Conservation (phyloP, 2,329 filamentous ascomycete species). For the Graphiopsis chlorocephala region DNA sequence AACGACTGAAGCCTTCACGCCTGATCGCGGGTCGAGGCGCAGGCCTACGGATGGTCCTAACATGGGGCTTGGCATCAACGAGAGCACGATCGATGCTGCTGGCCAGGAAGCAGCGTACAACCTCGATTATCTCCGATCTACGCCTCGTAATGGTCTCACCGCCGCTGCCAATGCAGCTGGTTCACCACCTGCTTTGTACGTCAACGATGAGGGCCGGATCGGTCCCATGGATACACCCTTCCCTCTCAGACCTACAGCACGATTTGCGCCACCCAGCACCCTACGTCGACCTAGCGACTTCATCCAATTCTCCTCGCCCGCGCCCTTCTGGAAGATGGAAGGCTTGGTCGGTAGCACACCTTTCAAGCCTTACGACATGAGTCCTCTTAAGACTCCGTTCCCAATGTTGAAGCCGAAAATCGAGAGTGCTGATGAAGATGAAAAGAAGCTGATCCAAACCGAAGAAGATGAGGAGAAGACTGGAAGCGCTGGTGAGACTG, state of each 20-base stretch:
- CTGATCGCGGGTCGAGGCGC: constrained; percentile 51
- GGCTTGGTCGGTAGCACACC: constrained; percentile 73
- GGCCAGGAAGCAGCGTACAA: constrained; percentile 14
- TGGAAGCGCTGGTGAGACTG: neutral
- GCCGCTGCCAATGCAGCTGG: constrained; percentile 37
- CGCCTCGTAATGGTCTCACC: constrained; percentile 35
- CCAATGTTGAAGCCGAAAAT: constrained; percentile 29
- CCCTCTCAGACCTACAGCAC: constrained; percentile 49
- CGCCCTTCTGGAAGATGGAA: constrained; percentile 85
- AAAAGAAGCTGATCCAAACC: constrained; percentile 24
- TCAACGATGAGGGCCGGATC: constrained; percentile 36
- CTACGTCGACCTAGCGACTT: constrained; percentile 78
- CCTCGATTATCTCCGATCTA: constrained; percentile 30
- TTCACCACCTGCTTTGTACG: constrained; percentile 38
- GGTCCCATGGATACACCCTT: constrained; percentile 38
- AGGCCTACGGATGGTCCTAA: constrained; percentile 22
- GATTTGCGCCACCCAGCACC: constrained; percentile 75
- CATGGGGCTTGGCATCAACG: constrained; percentile 33
- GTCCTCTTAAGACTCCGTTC: constrained; percentile 39
- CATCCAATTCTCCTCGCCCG: constrained; percentile 80
- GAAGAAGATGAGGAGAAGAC: constrained; percentile 19
- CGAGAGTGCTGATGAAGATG: constrained; percentile 21
- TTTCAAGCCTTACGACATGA: constrained; percentile 40
- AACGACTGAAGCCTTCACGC: constrained; percentile 50
- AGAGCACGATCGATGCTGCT: constrained; percentile 25